Percentiles rank a stretch among this genome's conserved stretches.
These are phyloP conservation scores for Cryptococcus jaspeensis DNA, from an alignment of 1,284 basidiomycete genomes.

Conservation along the genomic window DNA sequence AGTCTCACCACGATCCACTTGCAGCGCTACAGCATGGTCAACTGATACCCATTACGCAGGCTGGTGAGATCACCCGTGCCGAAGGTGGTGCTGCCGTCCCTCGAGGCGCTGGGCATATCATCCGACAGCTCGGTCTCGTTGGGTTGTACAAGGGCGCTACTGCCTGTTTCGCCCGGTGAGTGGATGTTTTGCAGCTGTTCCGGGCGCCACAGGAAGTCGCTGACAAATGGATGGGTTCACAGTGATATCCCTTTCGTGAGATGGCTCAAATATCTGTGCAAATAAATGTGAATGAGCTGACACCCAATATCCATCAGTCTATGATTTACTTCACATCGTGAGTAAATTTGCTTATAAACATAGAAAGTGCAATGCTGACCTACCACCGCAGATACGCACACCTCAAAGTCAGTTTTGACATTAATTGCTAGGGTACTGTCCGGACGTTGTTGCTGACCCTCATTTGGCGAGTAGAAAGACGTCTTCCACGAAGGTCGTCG, in stretches of 20 bases:
- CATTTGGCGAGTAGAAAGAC: slow-evolving; percentile 71
- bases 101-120: slow-evolving; percentile 86
- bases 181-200: slow-evolving; percentile 51
- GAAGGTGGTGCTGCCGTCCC: slow-evolving; percentile 69
- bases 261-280: slow-evolving; percentile 18
- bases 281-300: slow-evolving; percentile 5
- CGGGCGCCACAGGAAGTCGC: background rate
- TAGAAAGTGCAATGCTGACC: background rate
- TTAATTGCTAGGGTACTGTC: background rate
- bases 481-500: slow-evolving; percentile 93
- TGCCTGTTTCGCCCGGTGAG: slow-evolving; percentile 41
- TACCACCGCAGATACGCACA: slow-evolving; percentile 41
- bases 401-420: slow-evolving; percentile 38
- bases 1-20: slow-evolving; percentile 1
- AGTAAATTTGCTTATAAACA: slow-evolving; percentile 8
- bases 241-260: slow-evolving; percentile 79
- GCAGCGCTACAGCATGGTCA: background rate
- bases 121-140: slow-evolving; percentile 85
- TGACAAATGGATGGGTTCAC: background rate
- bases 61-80: slow-evolving; percentile 79
- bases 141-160: slow-evolving; percentile 73
- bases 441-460: slow-evolving; percentile 61
- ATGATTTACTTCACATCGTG: slow-evolving; percentile 56
- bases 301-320: slow-evolving; percentile 26
- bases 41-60: slow-evolving; percentile 16